A percentile compares a stretch with the other conserved stretches of the same genome.
Conservation (phyloP, 2,329 filamentous ascomycete genomes). For the Fusarium dimerum region DNA sequence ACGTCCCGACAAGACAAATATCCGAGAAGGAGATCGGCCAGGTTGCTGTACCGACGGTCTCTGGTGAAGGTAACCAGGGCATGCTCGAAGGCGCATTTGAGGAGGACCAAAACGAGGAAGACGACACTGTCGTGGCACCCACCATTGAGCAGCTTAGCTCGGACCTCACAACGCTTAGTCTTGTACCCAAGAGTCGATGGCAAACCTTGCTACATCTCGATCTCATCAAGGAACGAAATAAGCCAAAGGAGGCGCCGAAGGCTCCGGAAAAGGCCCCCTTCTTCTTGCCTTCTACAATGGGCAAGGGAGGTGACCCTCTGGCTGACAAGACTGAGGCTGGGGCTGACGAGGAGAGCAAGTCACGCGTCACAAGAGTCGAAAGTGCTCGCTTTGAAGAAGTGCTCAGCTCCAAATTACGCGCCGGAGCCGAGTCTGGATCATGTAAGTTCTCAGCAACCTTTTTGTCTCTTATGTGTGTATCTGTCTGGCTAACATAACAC, state of each 20-base stretch:
- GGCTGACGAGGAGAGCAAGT: conserved; percentile 50
- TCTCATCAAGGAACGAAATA: conserved; percentile 89
- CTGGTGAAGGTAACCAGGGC: conserved; percentile 77
- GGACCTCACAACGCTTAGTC: conserved; percentile 83
- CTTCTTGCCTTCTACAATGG: conserved; percentile 75
- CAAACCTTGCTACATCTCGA: conserved; percentile 93
- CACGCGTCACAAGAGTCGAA: conserved; percentile 70
- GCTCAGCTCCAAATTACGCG: conserved; percentile 59
- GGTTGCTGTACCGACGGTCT: conserved; percentile 70
- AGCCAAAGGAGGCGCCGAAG: conserved; percentile 89
- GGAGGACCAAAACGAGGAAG: conserved; percentile 52
- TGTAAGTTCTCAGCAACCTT: conserved; percentile 51
- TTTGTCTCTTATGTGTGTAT: background rate
- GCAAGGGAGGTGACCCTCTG: conserved; percentile 46
- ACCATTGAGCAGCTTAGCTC: conserved; percentile 75
- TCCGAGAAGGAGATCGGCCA: conserved; percentile 71
- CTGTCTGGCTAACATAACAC: conserved; percentile 22
- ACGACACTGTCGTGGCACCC: conserved; percentile 56
- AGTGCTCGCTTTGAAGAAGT: conserved; percentile 56
- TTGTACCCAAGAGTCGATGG: conserved; percentile 90
- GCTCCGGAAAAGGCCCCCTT: conserved; percentile 93
- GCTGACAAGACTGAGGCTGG: conserved; percentile 32
- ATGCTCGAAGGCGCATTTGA: conserved; percentile 77
- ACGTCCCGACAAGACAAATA: conserved; percentile 83
- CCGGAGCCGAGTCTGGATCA: conserved; percentile 55